These are phyloP conservation scores for Cladorrhinum samala DNA, from an alignment of 495 filamentous ascomycete genomes.

Conservation along the genomic window DNA sequence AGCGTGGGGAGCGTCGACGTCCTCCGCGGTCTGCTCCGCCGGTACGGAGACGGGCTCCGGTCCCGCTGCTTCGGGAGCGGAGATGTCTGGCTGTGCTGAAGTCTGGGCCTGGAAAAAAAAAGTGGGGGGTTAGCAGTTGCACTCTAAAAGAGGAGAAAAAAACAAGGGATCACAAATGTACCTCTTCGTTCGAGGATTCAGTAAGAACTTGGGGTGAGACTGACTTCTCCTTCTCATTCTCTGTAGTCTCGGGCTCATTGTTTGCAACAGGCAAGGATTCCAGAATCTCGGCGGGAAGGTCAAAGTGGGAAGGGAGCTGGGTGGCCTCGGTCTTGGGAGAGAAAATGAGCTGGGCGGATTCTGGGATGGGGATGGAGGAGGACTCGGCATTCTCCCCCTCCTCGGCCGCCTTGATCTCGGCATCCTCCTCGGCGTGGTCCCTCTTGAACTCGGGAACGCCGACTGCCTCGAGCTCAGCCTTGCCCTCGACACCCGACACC, in stretches of 20 bases:
- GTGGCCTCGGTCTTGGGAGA: constrained; percentile 6
- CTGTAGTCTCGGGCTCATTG: background rate
- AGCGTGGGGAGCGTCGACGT: constrained; percentile 17
- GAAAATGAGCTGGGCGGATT: background rate
- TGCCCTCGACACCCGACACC: background rate
- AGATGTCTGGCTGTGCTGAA: background rate
- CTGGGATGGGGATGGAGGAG: background rate
- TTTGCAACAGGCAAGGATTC: constrained; percentile 7
- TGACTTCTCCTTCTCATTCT: constrained; percentile 6
- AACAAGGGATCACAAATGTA: constrained; percentile 1
- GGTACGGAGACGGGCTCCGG: constrained; percentile 14
- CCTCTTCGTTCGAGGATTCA: constrained; percentile 2
- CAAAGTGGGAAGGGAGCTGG: constrained; percentile 9
- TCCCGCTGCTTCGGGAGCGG: constrained; percentile 1
- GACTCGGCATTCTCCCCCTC: background rate
- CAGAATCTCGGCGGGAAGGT: constrained; percentile 2
- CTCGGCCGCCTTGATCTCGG: background rate
- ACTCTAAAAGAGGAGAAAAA: background rate
- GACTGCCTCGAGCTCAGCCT: background rate
- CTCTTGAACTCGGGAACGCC: constrained; percentile 5
- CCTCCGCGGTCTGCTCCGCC: constrained; percentile 6
- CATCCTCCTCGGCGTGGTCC: background rate
- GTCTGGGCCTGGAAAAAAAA: background rate
- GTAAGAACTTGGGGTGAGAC: background rate
- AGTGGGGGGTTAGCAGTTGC: background rate